phyloP scores from a whole-genome alignment of 1,284 basidiomycete genomes.

The Somion occarium region DNA sequence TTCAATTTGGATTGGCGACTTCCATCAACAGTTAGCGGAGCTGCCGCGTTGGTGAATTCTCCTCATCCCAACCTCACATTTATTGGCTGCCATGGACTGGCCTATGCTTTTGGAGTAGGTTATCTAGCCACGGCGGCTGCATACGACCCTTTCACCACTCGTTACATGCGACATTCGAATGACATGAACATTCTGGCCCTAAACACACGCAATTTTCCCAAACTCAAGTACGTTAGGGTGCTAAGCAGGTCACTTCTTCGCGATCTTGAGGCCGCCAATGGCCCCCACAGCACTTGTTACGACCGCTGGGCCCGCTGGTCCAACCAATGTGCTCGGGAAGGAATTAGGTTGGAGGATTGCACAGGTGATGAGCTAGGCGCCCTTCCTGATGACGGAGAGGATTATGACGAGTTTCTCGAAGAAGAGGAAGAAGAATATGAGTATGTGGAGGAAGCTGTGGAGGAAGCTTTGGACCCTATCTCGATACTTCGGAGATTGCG shows the following conservation, averaged over 20 bases:
- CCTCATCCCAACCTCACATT: slow-evolving; percentile 55
- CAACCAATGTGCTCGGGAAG: slow-evolving; percentile 40
- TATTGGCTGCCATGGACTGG: slow-evolving; percentile 66
- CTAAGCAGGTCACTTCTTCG: slow-evolving; percentile 49
- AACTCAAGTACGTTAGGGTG: slow-evolving; percentile 50
- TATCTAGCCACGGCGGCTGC: slow-evolving; percentile 35
- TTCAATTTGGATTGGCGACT: slow-evolving; percentile 72
- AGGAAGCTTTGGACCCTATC: slow-evolving; percentile 23
- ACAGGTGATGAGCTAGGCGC: slow-evolving; percentile 55
- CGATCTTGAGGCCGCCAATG: slow-evolving; percentile 50
- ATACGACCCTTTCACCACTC: slow-evolving; percentile 38
- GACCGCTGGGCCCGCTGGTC: slow-evolving; percentile 71
- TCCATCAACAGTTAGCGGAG: slow-evolving; percentile 14
- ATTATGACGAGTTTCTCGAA: slow-evolving; percentile 27
- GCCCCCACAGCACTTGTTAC: slow-evolving; percentile 40
- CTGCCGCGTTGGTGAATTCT: slow-evolving; percentile 35
- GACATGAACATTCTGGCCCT: slow-evolving; percentile 61
- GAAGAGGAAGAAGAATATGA: slow-evolving; percentile 27
- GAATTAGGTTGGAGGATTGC: slow-evolving; percentile 61
- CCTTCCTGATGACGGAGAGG: slow-evolving; percentile 40
- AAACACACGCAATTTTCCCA: slow-evolving; percentile 52
- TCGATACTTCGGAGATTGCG: slow-evolving; percentile 42
- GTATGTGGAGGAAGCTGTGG: slow-evolving; percentile 18
- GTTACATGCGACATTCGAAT: slow-evolving; percentile 50
- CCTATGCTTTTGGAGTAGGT: slow-evolving; percentile 65